A percentile compares a stretch with the other conserved stretches of the same genome.
Conservation (phyloP, 2,329 filamentous ascomycete species). For the Xylaria sp. region DNA sequence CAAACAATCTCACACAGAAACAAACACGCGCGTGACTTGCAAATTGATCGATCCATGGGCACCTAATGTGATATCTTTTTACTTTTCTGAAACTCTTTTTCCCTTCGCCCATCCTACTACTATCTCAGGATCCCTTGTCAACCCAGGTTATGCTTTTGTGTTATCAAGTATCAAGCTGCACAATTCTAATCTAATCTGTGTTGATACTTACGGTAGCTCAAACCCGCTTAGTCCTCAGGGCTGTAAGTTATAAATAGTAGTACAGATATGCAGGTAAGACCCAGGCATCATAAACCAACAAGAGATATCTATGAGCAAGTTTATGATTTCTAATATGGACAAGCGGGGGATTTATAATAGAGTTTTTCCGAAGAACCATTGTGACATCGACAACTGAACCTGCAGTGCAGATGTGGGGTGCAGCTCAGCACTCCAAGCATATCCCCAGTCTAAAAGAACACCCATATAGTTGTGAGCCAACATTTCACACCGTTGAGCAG, state of each 20-base stretch:
- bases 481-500: not conserved
- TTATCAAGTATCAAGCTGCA: not conserved
- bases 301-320: not conserved
- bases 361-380: not conserved
- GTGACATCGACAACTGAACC: not conserved
- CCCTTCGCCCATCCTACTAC: no score
- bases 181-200: not conserved
- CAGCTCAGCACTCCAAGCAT: not conserved
- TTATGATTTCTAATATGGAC: not conserved
- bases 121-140: no score
- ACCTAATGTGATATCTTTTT: not conserved
- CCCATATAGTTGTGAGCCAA: not conserved
- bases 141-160: not conserved
- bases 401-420: not conserved
- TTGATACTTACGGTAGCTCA: not conserved
- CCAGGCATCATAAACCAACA: not conserved
- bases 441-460: not conserved
- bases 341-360: not conserved
- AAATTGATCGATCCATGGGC: not conserved
- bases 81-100: not conserved
- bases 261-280: conserved; percentile 6
- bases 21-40: no score
- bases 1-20: not conserved
- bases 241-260: conserved; percentile 10
- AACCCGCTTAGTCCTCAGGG: not conserved